A percentile compares a stretch with the other conserved stretches of the same genome.
Evolutionary conservation across 805 yeast genomes (phyloP).

Genomic region (Torulaspora microellipsoides): DNA sequence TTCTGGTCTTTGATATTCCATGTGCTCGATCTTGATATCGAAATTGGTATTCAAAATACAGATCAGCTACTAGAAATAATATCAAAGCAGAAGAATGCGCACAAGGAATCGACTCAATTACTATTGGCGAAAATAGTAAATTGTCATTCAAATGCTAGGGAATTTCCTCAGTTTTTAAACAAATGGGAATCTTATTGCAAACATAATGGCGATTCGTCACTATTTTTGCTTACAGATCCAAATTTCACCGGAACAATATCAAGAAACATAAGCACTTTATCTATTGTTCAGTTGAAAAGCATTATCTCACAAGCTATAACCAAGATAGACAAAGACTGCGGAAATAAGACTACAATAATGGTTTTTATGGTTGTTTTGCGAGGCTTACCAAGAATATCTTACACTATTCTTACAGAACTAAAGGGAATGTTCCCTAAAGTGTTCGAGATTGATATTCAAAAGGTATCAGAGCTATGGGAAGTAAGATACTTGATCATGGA

Average conservation of each 20-base stretch:
- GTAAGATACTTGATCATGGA: slow-evolving; percentile 45
- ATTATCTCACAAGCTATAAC: slow-evolving; percentile 24
- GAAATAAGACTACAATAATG: slow-evolving; percentile 13
- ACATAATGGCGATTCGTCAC: slow-evolving; percentile 2
- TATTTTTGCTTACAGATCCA: slow-evolving; percentile 22
- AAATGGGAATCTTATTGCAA: slow-evolving; percentile 39
- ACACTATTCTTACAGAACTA: slow-evolving; percentile 23
- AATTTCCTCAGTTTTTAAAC: slow-evolving; percentile 44
- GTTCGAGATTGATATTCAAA: slow-evolving; percentile 19
- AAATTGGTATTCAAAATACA: slow-evolving; percentile 49
- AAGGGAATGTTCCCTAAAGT: slow-evolving; percentile 24
- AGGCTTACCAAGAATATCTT: slow-evolving; percentile 40
- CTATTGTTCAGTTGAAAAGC: slow-evolving; percentile 41
- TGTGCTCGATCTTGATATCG: slow-evolving; percentile 51
- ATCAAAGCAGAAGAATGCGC: slow-evolving; percentile 6
- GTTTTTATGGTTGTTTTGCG: slow-evolving; percentile 33
- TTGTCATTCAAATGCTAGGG: slow-evolving; percentile 56
- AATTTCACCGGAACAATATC: slow-evolving; percentile 40
- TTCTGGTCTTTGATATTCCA: slow-evolving; percentile 46
- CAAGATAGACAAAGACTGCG: slow-evolving; percentile 3
- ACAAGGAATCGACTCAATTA: slow-evolving; percentile 3
- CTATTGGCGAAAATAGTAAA: slow-evolving; percentile 37
- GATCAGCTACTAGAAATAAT: slow-evolving; percentile 16
- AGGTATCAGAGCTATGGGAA: slow-evolving; percentile 39
- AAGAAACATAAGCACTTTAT: slow-evolving; percentile 39